Percentiles rank a stretch among this genome's conserved stretches.
Evolutionary conservation across 2,329 filamentous ascomycete genomes (phyloP).

Genomic region (Phialophora verrucosa): DNA sequence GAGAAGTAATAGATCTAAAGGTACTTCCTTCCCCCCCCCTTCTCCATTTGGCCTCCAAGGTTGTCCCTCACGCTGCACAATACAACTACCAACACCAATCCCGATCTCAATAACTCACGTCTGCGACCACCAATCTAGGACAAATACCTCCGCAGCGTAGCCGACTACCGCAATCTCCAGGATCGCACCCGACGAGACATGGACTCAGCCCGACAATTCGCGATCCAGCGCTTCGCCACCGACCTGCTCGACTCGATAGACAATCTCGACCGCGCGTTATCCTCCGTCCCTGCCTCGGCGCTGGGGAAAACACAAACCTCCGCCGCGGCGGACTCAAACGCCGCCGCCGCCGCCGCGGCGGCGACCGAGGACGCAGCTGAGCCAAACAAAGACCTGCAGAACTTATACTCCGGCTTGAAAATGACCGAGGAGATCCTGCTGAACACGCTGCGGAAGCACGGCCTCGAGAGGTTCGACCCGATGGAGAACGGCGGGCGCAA

Average conservation of each 20-base stretch:
- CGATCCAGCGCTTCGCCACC: slow-evolving; percentile 90
- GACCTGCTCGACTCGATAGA: slow-evolving; percentile 95
- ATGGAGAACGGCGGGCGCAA: slow-evolving; percentile 69
- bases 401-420: slow-evolving; percentile 85
- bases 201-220: slow-evolving; percentile 85
- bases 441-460: slow-evolving; percentile 89
- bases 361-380: slow-evolving; percentile 44
- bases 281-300: slow-evolving; percentile 76
- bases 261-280: slow-evolving; percentile 92
- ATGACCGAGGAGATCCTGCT: slow-evolving; percentile 94
- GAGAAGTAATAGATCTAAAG: slow-evolving; percentile 82
- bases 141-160: slow-evolving; percentile 89
- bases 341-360: slow-evolving; percentile 30
- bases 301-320: slow-evolving; percentile 54
- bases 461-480: slow-evolving; percentile 86
- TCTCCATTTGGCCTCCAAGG: not conserved
- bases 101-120: not conserved
- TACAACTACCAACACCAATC: not conserved
- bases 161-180: slow-evolving; percentile 97
- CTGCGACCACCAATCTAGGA: slow-evolving; percentile 64
- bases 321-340: slow-evolving; percentile 29
- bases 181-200: slow-evolving; percentile 91
- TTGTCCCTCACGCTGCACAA: not conserved
- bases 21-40: slow-evolving; percentile 54
- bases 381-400: slow-evolving; percentile 72